Conservation (phyloP, 352 stramenopile genomes). For the Pythium myriotylum region DNA sequence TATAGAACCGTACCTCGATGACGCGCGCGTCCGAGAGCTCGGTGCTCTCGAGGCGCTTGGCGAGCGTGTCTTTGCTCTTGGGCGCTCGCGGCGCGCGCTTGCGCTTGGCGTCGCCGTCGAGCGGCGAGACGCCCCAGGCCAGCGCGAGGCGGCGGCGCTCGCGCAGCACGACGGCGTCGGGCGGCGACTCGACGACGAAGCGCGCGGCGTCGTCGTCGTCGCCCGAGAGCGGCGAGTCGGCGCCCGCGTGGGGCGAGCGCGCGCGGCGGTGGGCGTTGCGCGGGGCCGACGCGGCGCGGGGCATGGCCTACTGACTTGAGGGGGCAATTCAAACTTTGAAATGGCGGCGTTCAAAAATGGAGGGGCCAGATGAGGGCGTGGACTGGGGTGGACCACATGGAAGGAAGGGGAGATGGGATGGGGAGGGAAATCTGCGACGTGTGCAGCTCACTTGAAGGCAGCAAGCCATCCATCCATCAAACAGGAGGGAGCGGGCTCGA, state of each 20-base stretch:
- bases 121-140: conserved; percentile 12
- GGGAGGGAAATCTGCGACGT: neutral
- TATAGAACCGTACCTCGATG: conserved; percentile 25
- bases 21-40: conserved; percentile 41
- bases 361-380: conserved; percentile 6
- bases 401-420: neutral
- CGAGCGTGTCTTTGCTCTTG: conserved; percentile 50
- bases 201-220: conserved; percentile 1
- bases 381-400: conserved; percentile 9
- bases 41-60: conserved; percentile 37
- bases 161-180: conserved; percentile 17
- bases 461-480: neutral
- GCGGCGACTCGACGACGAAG: conserved; percentile 20
- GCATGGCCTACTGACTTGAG: conserved; percentile 26
- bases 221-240: conserved; percentile 11
- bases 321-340: conserved; percentile 29
- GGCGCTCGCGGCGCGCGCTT: conserved; percentile 29
- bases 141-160: conserved; percentile 16
- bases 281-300: conserved; percentile 11
- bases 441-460: neutral
- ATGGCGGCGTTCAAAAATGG: conserved; percentile 20
- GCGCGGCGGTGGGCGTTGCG: conserved; percentile 19
- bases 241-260: conserved; percentile 6
- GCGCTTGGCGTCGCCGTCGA: conserved; percentile 19
- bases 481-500: too few relatives aligned